Percentiles rank a stretch among this genome's conserved stretches.
These are phyloP conservation scores for Lanmaoa pseudosensibilis DNA, from an alignment of 768 basidiomycete species.

Conservation along the genomic window DNA sequence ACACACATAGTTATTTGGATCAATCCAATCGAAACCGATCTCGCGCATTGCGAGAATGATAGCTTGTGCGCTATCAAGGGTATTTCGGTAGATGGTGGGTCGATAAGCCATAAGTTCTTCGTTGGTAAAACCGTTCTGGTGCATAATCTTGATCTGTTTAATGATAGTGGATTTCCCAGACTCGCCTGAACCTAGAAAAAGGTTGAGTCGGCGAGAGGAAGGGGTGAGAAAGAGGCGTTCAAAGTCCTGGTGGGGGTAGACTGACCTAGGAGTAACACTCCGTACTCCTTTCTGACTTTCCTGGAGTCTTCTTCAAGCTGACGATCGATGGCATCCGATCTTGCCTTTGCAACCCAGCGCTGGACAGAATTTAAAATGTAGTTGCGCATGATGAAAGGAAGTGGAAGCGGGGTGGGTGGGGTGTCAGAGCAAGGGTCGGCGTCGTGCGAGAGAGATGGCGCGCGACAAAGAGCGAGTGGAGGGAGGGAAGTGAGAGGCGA, in stretches of 20 bases:
- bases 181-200: constrained; percentile 80
- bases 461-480: background rate
- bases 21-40: constrained; percentile 74
- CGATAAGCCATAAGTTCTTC: constrained; percentile 78
- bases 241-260: constrained; percentile 11
- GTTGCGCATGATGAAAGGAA: constrained; percentile 55
- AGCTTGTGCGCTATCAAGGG: constrained; percentile 85
- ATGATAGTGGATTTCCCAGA: constrained; percentile 95
- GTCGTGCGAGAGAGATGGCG: background rate
- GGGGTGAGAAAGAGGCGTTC: constrained; percentile 10
- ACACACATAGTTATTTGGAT: constrained; percentile 56
- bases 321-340: constrained; percentile 76
- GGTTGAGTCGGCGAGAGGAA: background rate
- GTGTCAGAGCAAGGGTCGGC: no score
- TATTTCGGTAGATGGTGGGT: constrained; percentile 79
- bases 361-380: constrained; percentile 57
- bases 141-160: constrained; percentile 99
- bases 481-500: no score
- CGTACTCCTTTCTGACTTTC: constrained; percentile 84
- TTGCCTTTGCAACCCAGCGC: constrained; percentile 58
- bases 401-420: background rate
- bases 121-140: constrained; percentile 83
- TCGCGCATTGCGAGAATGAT: constrained; percentile 85
- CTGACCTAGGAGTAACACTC: constrained; percentile 89
- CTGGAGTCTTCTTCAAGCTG: constrained; percentile 84